Base-by-base conservation (phyloP, 2,329 filamentous ascomycete species). In the Hymenoscyphus scutula region DNA sequence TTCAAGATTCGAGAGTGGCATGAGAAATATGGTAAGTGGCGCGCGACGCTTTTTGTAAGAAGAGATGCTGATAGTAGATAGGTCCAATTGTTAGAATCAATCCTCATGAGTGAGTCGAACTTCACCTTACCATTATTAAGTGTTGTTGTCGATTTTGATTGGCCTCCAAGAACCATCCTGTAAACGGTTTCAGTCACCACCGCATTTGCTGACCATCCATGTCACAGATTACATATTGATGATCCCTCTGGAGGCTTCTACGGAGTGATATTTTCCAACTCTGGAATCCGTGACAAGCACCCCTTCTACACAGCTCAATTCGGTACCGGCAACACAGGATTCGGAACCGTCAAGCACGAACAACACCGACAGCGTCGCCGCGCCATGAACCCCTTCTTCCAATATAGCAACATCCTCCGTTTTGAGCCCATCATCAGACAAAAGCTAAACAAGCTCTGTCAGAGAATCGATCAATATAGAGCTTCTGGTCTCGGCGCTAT, bases 341-440 rank as follows among this genome's bases (percentile, higher is more conserved):
- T 72, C 41, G 65, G 64, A 17, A 69, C 68, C 1, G 62, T 62
- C 27, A 64, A 67, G 59, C 65, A 72, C 48, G 60, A 65, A 23
- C 62, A 64, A 23, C 70, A 72, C 59, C 65, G 69, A 7, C 32
- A 60, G 5, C 67, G 70, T 45, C 65, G 69, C 17, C 58, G 62
- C 17, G 64, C 69, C 13, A 48, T 70, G 19, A 70, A 67, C 30
- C 65, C 67, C 1, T 72, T 71, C 58, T 67, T 72, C 41, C 68
- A 68, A 8, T 68, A 65, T 34, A 38, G 58, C 34, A 63, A 56
- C 0, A 55, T 71, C 11, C 55, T 45, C 6, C 62, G 59, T 1
- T 62, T 72, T 5, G 61, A 72, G 45, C 69, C 69, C 5, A 60
- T 69, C 27, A 63, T 70, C 8, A 57, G 27, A 15, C 56, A 56